Base-by-base conservation (phyloP, 331 rosid species). In the Stylosanthes scabra region DNA sequence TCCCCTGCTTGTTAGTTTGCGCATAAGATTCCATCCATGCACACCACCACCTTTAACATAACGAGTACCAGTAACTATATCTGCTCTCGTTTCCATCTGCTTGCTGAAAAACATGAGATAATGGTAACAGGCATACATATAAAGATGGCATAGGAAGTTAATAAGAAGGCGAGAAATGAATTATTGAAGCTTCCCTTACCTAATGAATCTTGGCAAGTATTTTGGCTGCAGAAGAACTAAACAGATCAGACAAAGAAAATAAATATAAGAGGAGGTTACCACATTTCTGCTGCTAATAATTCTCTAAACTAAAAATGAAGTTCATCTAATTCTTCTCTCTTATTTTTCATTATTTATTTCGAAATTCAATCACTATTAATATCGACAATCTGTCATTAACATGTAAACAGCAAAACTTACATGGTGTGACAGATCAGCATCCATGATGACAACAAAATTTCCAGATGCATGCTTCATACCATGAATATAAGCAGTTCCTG, bases 11-110 rank as follows among this genome's bases (percentile, higher is more conserved):
- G 99, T 94, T 61, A 94, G 86, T 67, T 94, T 94, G 84, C 97
- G 97, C 97, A 94, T 91, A 64, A 94, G 97, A 87, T 87, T 94
- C 99, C 99, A 94, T 74, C 99, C 99, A 86, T 94, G 97, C 54
- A 94, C 97, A 68, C 97, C 97, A 1, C 99, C 99, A 11, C 90
- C 97, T 82, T 77, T 83, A 68, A 91, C 99, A 83, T 94, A 94
- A 46, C 97, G 95, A 61, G 99, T 94, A 64, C 99, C 99, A 0
- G 97, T 89, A 55, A 94, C 97, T 85, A 94, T 90, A 80, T 86
- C 90, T 40, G 99, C 99, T 77, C 89, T 86, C 59, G 97, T 90
- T 75, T 86, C 89, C 74, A 74, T 69, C 75, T 91, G 99, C 82
- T 87, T 94, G 82, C 99, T 89, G 81, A 63, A 25, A 70, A 74